Evolutionary conservation across 257 asterid genomes (phyloP), one percentile per base, ranked within the genome.

Genomic region (Nicotiana sylvestris): DNA sequence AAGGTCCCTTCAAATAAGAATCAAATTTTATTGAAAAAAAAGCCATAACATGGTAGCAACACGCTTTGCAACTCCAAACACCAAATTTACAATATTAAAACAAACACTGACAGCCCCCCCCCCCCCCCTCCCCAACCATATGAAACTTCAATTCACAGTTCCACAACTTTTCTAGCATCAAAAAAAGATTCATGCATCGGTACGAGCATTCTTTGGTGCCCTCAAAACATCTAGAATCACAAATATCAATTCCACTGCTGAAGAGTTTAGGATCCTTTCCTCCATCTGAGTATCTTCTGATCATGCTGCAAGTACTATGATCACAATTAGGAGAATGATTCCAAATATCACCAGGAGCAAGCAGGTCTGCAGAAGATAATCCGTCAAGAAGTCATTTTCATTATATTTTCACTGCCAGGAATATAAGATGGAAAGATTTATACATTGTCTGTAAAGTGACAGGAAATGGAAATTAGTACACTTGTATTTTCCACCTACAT

Each of bases 341-440:
- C 95, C 97, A 18, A 94, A 94, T 64, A 94, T 94, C 84, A 94
- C 98, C 65, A 94, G 91, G 65, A 94, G 92, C 74, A 94, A 88
- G 91, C 98, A 94, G 64, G 94, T 81, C 98, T 94, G 95, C 89
- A 88, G 58, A 18, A 79, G 18, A 25, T 18, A 5, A 35, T 46
- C n/a, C 13, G 4, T 27, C 7, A 62, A 65, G 21, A 29, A 65
- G 7, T 65, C 16, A 12, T 65, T 13, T 5, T 5, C 39, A 29
- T 29, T 66, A 15, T 13, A 30, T 65, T 18, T 13, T 18, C 21
- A 6, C 21, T 25, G 60, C 21, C 0, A 72, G 78, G 35, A 43
- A 39, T 21, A n/a, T 70, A 43, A 68, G n/a, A 70, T 11, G n/a
- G 18, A 70, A 70, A 43, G 6, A 21, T 69, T 18, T 37, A n/a